Evolutionary conservation across 495 filamentous ascomycete species (phyloP).

Genomic region (Elaphomyces granulatus): DNA sequence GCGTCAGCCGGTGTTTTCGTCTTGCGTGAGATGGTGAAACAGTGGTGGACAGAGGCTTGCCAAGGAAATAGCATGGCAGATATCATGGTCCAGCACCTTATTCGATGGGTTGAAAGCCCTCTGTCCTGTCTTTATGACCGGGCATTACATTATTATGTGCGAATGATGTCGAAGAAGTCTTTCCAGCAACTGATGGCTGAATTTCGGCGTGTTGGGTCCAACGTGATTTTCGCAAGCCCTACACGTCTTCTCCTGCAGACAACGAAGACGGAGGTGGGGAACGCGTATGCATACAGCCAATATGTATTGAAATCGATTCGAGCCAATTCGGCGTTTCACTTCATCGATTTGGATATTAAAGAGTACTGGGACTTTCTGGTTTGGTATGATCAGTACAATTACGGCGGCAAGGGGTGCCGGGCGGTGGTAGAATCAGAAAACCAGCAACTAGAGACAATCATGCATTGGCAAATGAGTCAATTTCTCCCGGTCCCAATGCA

Average conservation of each 20-base stretch:
- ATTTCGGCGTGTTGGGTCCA: slow-evolving; percentile 87
- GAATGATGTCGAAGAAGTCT: slow-evolving; percentile 94
- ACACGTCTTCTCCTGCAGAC: slow-evolving; percentile 89
- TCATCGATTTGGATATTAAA: slow-evolving; percentile 93
- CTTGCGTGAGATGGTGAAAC: slow-evolving; percentile 93
- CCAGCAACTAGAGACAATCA: slow-evolving; percentile 80
- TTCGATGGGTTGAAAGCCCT: slow-evolving; percentile 90
- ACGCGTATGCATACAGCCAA: slow-evolving; percentile 90
- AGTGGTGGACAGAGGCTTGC: slow-evolving; percentile 94
- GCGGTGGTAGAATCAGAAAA: slow-evolving; percentile 72
- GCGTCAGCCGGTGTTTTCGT: slow-evolving; percentile 80
- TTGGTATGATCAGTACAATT: slow-evolving; percentile 99
- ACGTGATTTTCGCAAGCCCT: slow-evolving; percentile 79
- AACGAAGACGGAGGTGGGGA: slow-evolving; percentile 91
- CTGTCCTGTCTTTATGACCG: slow-evolving; percentile 90
- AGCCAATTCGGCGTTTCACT: slow-evolving; percentile 87
- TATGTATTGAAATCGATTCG: slow-evolving; percentile 96
- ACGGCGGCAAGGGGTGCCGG: slow-evolving; percentile 82
- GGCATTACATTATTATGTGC: slow-evolving; percentile 93
- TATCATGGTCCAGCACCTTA: slow-evolving; percentile 92
- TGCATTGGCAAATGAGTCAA: slow-evolving; percentile 94
- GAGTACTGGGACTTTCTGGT: slow-evolving; percentile 99
- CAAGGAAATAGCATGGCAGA: slow-evolving; percentile 87
- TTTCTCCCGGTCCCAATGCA: slow-evolving; percentile 76
- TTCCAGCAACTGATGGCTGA: slow-evolving; percentile 95